Percentiles rank a stretch among this genome's conserved stretches.
Conservation (phyloP, 2,329 filamentous ascomycete genomes). For the Pseudogymnoascus sp. region DNA sequence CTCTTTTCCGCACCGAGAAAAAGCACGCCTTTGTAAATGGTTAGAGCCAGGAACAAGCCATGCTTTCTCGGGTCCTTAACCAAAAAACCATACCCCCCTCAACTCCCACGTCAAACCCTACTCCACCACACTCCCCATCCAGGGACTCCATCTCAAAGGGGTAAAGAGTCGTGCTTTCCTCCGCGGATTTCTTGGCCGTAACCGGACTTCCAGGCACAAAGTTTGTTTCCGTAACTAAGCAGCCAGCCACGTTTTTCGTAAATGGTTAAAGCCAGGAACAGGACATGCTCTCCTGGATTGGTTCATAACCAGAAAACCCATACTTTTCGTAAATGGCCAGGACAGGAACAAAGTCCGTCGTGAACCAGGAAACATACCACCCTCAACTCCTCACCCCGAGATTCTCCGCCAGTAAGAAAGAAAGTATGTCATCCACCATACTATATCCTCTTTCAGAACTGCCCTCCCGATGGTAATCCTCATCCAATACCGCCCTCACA, state of each 20-base stretch:
- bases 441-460: background rate
- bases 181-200: background rate
- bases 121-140: no score
- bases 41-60: background rate
- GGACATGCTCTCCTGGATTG: background rate
- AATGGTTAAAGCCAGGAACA: background rate
- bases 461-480: background rate
- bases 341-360: background rate
- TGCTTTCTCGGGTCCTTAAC: background rate
- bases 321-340: background rate
- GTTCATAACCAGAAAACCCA: no score
- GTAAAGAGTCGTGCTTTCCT: background rate
- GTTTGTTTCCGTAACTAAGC: no score
- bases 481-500: background rate
- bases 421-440: background rate
- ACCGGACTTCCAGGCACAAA: no score
- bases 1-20: background rate
- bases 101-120: no score
- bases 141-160: background rate
- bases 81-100: background rate
- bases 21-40: background rate
- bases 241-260: background rate
- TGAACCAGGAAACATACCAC: background rate
- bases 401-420: background rate
- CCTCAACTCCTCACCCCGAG: background rate